Percentiles rank a stretch among this genome's conserved stretches.
Evolutionary conservation across 2,329 filamentous ascomycete species (phyloP).

Genomic region (Bipolaris zeicola): DNA sequence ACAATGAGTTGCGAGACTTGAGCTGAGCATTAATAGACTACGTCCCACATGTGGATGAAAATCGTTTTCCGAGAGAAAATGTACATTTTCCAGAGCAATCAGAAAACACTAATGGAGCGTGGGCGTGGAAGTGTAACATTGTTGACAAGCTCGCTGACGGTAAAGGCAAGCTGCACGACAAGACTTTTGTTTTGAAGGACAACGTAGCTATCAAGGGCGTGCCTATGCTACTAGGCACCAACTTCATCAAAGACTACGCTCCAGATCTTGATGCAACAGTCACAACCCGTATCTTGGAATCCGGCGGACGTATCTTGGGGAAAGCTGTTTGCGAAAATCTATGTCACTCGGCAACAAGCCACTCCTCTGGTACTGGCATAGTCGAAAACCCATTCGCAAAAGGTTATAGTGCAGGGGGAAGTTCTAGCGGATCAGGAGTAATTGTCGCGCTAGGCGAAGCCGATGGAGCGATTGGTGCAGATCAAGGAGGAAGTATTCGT

Average conservation of each 20-base stretch:
- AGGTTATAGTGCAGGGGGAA: constrained; percentile 58
- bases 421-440: constrained; percentile 56
- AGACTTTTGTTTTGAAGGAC: constrained; percentile 41
- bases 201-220: constrained; percentile 42
- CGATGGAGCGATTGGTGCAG: constrained; percentile 56
- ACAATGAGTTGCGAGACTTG: background rate
- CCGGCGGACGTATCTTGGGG: constrained; percentile 33
- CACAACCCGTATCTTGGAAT: constrained; percentile 36
- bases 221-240: constrained; percentile 41
- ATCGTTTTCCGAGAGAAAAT: constrained; percentile 43
- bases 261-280: constrained; percentile 37
- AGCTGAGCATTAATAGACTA: constrained; percentile 33
- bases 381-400: constrained; percentile 54
- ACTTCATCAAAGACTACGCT: constrained; percentile 19
- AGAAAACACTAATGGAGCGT: constrained; percentile 50
- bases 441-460: constrained; percentile 53
- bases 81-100: constrained; percentile 36
- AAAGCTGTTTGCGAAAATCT: constrained; percentile 44
- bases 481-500: constrained; percentile 56
- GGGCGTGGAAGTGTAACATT: constrained; percentile 52
- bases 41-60: constrained; percentile 37
- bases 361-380: constrained; percentile 48
- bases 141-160: constrained; percentile 33
- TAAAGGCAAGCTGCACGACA: constrained; percentile 45
- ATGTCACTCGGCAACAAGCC: constrained; percentile 39